Evolutionary conservation across 2,329 filamentous ascomycete genomes (phyloP).

Genomic region (Fusarium camptoceras): DNA sequence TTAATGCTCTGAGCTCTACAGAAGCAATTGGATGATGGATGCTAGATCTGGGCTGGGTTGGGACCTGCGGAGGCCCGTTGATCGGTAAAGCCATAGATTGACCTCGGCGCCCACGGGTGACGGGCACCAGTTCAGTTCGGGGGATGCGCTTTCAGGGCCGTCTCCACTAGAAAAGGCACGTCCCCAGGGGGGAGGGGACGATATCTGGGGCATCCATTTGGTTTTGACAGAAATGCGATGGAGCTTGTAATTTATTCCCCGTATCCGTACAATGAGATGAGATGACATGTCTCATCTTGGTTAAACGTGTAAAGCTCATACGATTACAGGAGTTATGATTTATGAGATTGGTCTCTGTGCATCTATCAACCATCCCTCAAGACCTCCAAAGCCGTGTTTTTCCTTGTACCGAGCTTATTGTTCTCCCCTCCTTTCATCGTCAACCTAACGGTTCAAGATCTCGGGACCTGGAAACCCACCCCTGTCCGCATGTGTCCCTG

Average conservation of each 20-base stretch:
- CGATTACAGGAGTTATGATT: not conserved
- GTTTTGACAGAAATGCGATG: slow-evolving; percentile 1
- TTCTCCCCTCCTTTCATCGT: not conserved
- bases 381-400: not conserved
- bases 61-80: slow-evolving; percentile 33
- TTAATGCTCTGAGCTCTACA: slow-evolving; percentile 26
- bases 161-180: slow-evolving; percentile 25
- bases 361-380: not conserved
- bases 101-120: slow-evolving; percentile 38
- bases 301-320: not conserved
- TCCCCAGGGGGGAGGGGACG: slow-evolving; percentile 16
- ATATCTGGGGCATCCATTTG: slow-evolving; percentile 1
- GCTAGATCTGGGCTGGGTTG: slow-evolving; percentile 29
- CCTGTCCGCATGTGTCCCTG: slow-evolving; percentile 2
- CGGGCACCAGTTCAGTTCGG: slow-evolving; percentile 13
- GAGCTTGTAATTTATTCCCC: not conserved
- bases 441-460: slow-evolving; percentile 5
- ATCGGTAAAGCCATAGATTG: slow-evolving; percentile 33
- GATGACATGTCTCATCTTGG: not conserved
- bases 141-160: slow-evolving; percentile 31
- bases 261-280: too few relatives aligned
- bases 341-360: not conserved
- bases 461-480: slow-evolving; percentile 8
- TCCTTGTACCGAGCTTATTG: not conserved
- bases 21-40: slow-evolving; percentile 37